Percentiles rank a stretch among this genome's conserved stretches.
Evolutionary conservation across 2,329 filamentous ascomycete genomes (phyloP).

Genomic region (Aureobasidium subglaciale): DNA sequence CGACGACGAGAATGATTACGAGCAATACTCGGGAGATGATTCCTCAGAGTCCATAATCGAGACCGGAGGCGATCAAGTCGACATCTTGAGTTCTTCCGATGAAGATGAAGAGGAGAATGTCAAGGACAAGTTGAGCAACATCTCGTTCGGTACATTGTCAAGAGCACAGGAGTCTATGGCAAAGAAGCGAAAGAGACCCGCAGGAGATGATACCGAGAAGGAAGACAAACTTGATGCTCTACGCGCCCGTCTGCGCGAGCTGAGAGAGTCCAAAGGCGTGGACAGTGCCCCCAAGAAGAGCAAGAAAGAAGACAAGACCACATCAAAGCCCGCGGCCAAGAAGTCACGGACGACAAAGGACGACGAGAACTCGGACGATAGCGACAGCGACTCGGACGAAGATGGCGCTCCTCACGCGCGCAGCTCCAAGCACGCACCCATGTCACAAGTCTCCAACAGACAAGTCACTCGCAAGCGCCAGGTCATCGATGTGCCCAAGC

Average conservation of each 20-base stretch:
- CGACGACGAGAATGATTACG: constrained; percentile 16
- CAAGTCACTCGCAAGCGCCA: constrained; percentile 75
- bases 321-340: constrained; percentile 12
- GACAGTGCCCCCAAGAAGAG: constrained; percentile 21
- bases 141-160: constrained; percentile 86
- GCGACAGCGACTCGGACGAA: constrained; percentile 18
- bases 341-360: constrained; percentile 20
- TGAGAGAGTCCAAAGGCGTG: constrained; percentile 34
- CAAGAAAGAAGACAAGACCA: not conserved
- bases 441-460: constrained; percentile 71
- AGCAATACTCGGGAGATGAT: constrained; percentile 29
- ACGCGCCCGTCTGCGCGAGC: constrained; percentile 37
- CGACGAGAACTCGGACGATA: constrained; percentile 15
- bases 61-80: constrained; percentile 26
- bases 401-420: constrained; percentile 39
- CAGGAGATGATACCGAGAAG: constrained; percentile 31
- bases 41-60: constrained; percentile 36
- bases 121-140: constrained; percentile 44
- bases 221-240: constrained; percentile 42
- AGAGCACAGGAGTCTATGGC: constrained; percentile 69
- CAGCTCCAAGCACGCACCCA: constrained; percentile 81
- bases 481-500: constrained; percentile 57
- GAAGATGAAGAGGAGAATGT: constrained; percentile 32
- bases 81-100: constrained; percentile 14
- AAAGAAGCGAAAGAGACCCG: constrained; percentile 38